Percentiles rank a stretch among this genome's conserved stretches.
Conservation (phyloP, 768 basidiomycete species). For the Crepidotus variabilis region DNA sequence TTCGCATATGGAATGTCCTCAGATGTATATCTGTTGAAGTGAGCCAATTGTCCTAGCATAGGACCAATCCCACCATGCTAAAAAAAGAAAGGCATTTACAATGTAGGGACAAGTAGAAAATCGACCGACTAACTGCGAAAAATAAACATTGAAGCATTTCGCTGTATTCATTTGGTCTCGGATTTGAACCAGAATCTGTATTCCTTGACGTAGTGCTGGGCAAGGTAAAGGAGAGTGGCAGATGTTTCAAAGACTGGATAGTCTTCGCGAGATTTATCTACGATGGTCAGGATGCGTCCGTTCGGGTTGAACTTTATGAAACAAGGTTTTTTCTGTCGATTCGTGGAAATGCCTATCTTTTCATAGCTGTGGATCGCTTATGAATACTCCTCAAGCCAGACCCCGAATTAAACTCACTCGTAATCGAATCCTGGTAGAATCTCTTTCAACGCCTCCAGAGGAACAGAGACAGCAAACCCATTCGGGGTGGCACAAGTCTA, state of each 20-base stretch:
- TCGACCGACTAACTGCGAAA: constrained; percentile 57
- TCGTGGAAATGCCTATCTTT: constrained; percentile 54
- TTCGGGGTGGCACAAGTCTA: constrained; percentile 60
- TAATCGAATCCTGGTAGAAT: constrained; percentile 47
- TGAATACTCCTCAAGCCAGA: background rate
- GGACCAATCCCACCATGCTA: constrained; percentile 81
- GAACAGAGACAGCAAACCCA: constrained; percentile 43
- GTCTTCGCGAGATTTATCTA: constrained; percentile 56
- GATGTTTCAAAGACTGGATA: constrained; percentile 75
- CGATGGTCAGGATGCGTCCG: constrained; percentile 65
- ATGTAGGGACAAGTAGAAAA: no score
- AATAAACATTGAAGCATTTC: constrained; percentile 85
- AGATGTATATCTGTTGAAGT: constrained; percentile 61
- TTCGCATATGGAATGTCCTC: constrained; percentile 69
- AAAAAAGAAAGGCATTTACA: no score
- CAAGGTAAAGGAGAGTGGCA: constrained; percentile 79
- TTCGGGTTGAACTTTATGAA: constrained; percentile 75
- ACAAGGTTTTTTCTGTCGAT: constrained; percentile 79
- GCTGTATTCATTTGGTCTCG: constrained; percentile 56
- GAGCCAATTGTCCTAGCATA: constrained; percentile 86
- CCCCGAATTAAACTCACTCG: constrained; percentile 36
- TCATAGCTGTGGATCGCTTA: constrained; percentile 31
- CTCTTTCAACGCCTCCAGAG: constrained; percentile 62
- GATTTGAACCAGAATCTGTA: constrained; percentile 64
- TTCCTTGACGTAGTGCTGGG: constrained; percentile 78